Evolutionary conservation across 179 eudicot genomes (phyloP).

Genomic region (Vitellaria paradoxa): DNA sequence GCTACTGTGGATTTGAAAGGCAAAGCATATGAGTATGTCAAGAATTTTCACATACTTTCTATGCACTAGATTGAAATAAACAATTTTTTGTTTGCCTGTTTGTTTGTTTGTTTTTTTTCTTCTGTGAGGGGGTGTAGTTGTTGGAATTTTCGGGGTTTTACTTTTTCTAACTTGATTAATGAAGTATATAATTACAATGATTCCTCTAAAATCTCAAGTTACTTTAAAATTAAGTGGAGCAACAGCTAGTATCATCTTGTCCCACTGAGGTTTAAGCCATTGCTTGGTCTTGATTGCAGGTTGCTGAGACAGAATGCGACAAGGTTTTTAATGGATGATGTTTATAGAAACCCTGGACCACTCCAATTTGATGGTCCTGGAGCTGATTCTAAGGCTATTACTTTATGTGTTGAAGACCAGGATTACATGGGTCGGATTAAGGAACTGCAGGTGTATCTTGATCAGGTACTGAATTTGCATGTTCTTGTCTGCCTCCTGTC

Average conservation of each 20-base stretch:
- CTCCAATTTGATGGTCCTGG: slow-evolving; percentile 98
- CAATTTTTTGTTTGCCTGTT: neutral
- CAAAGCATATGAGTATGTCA: slow-evolving; percentile 85
- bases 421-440: slow-evolving; percentile 99
- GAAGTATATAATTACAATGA: neutral
- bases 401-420: slow-evolving; percentile 90
- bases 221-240: neutral
- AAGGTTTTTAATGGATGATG: slow-evolving; percentile 86
- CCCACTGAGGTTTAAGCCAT: neutral
- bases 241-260: neutral
- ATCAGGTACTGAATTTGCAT: slow-evolving; percentile 47
- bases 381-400: slow-evolving; percentile 82
- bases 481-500: too few species aligned
- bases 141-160: too few species aligned
- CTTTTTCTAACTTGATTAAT: too few species aligned
- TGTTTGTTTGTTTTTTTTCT: neutral
- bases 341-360: slow-evolving; percentile 98
- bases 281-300: slow-evolving; percentile 38
- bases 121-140: neutral
- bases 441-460: slow-evolving; percentile 74
- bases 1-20: slow-evolving; percentile 91
- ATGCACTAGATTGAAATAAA: neutral
- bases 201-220: neutral
- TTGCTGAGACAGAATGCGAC: slow-evolving; percentile 75
- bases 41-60: neutral